These are phyloP conservation scores for Aspergillus avenaceus DNA, from an alignment of 495 filamentous ascomycete genomes.

Conservation along the genomic window DNA sequence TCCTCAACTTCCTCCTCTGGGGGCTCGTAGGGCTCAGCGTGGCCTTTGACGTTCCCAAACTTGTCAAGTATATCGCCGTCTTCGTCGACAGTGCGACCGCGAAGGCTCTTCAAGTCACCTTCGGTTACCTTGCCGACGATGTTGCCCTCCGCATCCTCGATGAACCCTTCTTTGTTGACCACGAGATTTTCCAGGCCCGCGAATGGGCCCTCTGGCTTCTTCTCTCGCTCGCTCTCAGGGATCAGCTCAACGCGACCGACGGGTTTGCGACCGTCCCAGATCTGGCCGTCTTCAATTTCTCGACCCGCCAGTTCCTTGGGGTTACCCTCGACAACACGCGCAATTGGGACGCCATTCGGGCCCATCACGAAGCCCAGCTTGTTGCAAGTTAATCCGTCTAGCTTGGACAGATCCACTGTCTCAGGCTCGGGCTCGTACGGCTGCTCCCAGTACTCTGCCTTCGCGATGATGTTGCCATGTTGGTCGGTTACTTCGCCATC, in stretches of 20 bases:
- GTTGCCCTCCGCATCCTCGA: conserved; percentile 64
- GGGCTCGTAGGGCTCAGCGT: conserved; percentile 65
- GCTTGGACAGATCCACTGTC: conserved; percentile 54
- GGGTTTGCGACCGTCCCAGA: conserved; percentile 70
- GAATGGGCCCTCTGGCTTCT: conserved; percentile 68
- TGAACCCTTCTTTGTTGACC: conserved; percentile 65
- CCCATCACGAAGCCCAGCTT: conserved; percentile 76
- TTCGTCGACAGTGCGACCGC: conserved; percentile 72
- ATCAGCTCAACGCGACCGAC: conserved; percentile 73
- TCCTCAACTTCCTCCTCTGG: conserved; percentile 46
- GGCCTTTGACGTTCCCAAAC: conserved; percentile 74
- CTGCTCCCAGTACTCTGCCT: conserved; percentile 53
- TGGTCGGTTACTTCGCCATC: conserved; percentile 63
- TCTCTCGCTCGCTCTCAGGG: conserved; percentile 65
- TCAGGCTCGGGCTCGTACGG: conserved; percentile 32
- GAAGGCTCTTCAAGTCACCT: conserved; percentile 68
- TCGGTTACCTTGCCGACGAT: conserved; percentile 70
- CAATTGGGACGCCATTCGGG: conserved; percentile 66
- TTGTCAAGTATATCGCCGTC: conserved; percentile 83
- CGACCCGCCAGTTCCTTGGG: conserved; percentile 64
- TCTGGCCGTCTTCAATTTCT: conserved; percentile 67
- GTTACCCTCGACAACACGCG: conserved; percentile 63
- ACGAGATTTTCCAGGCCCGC: conserved; percentile 67
- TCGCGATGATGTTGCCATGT: conserved; percentile 56
- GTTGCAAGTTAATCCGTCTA: conserved; percentile 68